Conservation (phyloP, 352 stramenopile genomes). For the Pythium vanterpoolii region DNA sequence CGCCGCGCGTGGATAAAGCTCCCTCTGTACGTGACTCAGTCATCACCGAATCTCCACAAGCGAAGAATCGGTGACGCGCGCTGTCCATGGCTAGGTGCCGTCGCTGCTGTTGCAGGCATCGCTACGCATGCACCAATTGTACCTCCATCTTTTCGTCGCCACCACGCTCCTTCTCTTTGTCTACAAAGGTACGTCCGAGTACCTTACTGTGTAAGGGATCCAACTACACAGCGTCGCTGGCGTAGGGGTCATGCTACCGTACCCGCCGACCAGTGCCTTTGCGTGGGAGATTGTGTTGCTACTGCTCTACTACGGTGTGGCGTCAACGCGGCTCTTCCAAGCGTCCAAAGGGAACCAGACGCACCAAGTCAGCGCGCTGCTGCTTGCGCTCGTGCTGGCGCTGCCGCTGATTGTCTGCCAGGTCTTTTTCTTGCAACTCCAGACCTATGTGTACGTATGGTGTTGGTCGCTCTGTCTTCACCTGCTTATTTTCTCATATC, state of each 20-base stretch:
- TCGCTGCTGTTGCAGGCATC: conserved; percentile 65
- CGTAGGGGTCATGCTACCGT: conserved; percentile 45
- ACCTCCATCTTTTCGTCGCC: conserved; percentile 56
- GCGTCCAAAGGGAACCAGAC: conserved; percentile 85
- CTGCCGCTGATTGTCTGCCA: conserved; percentile 57
- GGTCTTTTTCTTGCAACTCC: conserved; percentile 69
- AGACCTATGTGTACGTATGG: conserved; percentile 66
- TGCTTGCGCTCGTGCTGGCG: conserved; percentile 51
- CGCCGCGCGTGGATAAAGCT: background rate
- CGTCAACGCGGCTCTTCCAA: conserved; percentile 67
- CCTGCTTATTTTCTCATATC: background rate
- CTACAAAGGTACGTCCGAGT: conserved; percentile 67
- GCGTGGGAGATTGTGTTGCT: conserved; percentile 64
- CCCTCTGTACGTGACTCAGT: background rate
- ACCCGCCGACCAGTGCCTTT: conserved; percentile 44
- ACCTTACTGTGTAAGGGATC: conserved; percentile 17
- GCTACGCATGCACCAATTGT: conserved; percentile 67
- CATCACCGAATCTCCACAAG: background rate
- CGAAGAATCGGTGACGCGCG: background rate
- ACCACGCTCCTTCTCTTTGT: conserved; percentile 48
- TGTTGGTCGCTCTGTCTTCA: background rate
- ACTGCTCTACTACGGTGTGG: conserved; percentile 52
- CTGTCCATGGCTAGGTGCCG: conserved; percentile 25
- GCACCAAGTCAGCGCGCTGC: conserved; percentile 50
- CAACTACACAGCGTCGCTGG: background rate